A percentile compares a stretch with the other conserved stretches of the same genome.
These are phyloP conservation scores for Leccinum olivaceopallidum DNA, from an alignment of 768 basidiomycete genomes.

Conservation along the genomic window DNA sequence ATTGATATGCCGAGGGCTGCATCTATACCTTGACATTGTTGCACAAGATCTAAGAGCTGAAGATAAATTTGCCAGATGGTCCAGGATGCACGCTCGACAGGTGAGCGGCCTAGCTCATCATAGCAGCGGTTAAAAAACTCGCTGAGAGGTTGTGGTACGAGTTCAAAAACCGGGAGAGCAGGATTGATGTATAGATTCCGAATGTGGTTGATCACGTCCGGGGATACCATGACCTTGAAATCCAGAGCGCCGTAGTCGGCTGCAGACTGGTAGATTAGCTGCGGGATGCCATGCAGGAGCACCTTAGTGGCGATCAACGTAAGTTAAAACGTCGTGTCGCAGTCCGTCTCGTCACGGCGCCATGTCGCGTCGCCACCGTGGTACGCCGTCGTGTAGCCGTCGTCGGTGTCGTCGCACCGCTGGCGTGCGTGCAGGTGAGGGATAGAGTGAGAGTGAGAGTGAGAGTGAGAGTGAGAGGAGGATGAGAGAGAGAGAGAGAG, in stretches of 20 bases:
- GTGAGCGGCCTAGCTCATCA: not conserved
- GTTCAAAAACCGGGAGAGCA: constrained; percentile 37
- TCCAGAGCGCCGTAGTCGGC: not conserved
- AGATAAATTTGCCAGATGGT: not conserved
- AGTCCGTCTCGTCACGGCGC: too few relatives aligned
- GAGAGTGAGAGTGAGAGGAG: too few relatives aligned
- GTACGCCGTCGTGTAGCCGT: too few relatives aligned
- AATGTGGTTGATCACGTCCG: not conserved
- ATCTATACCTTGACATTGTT: too few relatives aligned
- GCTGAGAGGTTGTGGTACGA: constrained; percentile 35
- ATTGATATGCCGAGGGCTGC: too few relatives aligned
- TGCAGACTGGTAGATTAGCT: not conserved
- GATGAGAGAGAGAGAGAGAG: too few relatives aligned
- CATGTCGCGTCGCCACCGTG: too few relatives aligned
- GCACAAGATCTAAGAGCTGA: too few relatives aligned
- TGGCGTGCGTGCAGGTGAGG: too few relatives aligned
- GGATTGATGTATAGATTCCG: constrained; percentile 31
- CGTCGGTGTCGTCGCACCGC: too few relatives aligned
- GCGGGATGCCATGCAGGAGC: not conserved
- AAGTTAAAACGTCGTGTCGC: not conserved
- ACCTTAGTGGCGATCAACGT: not conserved
- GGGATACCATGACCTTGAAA: not conserved
- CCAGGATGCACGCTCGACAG: not conserved
- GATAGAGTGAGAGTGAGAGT: too few relatives aligned
- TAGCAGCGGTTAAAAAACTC: not conserved